A percentile compares a stretch with the other conserved stretches of the same genome.
Evolutionary conservation across 2,329 filamentous ascomycete species (phyloP).

Genomic region (Penicillium sp.): DNA sequence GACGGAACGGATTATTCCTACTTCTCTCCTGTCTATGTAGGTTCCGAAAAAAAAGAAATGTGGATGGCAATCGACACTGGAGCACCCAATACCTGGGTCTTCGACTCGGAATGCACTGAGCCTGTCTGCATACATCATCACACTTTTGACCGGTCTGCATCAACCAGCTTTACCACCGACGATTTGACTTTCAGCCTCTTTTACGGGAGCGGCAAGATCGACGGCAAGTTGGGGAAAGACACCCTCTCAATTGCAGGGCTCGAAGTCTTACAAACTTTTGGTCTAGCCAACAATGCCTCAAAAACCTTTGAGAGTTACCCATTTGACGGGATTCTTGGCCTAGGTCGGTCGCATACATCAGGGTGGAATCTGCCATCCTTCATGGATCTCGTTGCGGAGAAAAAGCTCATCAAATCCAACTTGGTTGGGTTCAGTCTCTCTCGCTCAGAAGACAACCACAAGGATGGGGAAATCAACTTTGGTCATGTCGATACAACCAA

Average conservation of each 20-base stretch:
- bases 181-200: constrained; percentile 58
- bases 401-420: constrained; percentile 60
- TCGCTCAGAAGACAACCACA: constrained; percentile 61
- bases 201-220: constrained; percentile 75
- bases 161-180: constrained; percentile 57
- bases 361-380: constrained; percentile 59
- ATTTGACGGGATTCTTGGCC: constrained; percentile 82
- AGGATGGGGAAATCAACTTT: constrained; percentile 75
- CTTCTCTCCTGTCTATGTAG: constrained; percentile 51
- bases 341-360: constrained; percentile 62
- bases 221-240: constrained; percentile 65
- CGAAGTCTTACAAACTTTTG: constrained; percentile 64
- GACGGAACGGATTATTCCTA: constrained; percentile 56
- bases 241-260: constrained; percentile 65
- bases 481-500: constrained; percentile 66
- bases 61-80: constrained; percentile 56
- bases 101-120: constrained; percentile 66
- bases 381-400: constrained; percentile 58
- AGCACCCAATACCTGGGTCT: constrained; percentile 74
- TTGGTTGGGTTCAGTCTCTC: constrained; percentile 70
- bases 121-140: constrained; percentile 67
- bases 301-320: constrained; percentile 73
- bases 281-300: constrained; percentile 68
- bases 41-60: constrained; percentile 50
- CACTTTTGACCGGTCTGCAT: constrained; percentile 65